These are phyloP conservation scores for Bacidia rubella DNA, from an alignment of 495 filamentous ascomycete genomes.

Conservation along the genomic window DNA sequence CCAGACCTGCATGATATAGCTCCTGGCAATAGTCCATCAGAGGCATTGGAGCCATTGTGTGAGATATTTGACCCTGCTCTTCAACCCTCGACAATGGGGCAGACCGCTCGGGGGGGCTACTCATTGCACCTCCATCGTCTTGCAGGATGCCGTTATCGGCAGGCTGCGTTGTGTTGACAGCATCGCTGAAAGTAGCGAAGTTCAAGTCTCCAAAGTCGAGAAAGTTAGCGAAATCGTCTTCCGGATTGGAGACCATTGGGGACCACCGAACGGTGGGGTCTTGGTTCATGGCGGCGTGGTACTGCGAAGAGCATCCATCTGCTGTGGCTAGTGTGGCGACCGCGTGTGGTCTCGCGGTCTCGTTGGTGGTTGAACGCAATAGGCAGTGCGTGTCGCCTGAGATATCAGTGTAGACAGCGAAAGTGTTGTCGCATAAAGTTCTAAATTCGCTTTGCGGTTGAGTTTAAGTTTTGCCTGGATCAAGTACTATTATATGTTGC, in stretches of 20 bases:
- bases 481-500: too few species aligned
- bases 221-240: slow-evolving; percentile 41
- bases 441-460: too few species aligned
- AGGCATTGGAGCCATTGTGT: slow-evolving; percentile 16
- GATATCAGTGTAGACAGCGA: too few species aligned
- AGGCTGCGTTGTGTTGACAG: slow-evolving; percentile 3
- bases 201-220: slow-evolving; percentile 37
- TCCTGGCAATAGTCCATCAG: slow-evolving; percentile 9
- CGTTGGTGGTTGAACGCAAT: too few species aligned
- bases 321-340: neutral
- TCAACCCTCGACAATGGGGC: slow-evolving; percentile 2
- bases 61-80: neutral
- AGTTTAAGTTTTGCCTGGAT: too few species aligned
- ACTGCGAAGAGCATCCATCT: slow-evolving; percentile 9
- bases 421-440: too few species aligned
- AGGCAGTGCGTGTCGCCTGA: too few species aligned
- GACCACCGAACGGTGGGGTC: slow-evolving; percentile 11
- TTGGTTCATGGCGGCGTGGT: slow-evolving; percentile 13
- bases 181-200: slow-evolving; percentile 28
- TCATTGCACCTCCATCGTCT: slow-evolving; percentile 10
- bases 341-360: too few species aligned
- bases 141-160: neutral
- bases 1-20: slow-evolving; percentile 18
- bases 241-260: slow-evolving; percentile 19
- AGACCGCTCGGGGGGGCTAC: slow-evolving; percentile 8